Base-by-base conservation (phyloP, 1,139 yeast species). In the Pichia inconspicua region DNA sequence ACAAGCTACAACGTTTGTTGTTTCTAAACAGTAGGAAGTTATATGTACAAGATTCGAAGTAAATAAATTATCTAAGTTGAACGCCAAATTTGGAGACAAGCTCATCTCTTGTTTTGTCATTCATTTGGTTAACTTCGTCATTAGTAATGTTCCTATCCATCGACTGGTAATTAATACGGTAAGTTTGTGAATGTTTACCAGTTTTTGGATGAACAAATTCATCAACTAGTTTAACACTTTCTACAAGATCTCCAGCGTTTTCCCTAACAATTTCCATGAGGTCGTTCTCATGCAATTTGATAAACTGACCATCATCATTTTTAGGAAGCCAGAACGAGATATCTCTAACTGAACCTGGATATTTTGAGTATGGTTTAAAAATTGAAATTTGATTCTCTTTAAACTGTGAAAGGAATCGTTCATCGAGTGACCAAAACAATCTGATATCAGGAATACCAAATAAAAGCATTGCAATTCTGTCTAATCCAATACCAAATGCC, bases 401-500 rank as follows among this genome's bases (percentile, higher is more conserved):
- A 64, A 92, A 92, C 66, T 92, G 99, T 1, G 69, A 66, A 40
- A 74, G 67, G 64, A 92, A 92, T 49, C 97, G 72, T 51, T 79
- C 80, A 66, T 94, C 97, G 41, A 68, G 61, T 1, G 96, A 76
- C 99, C 99, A 92, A 67, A 92, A 87, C 43, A 92, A 70, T 55
- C 99, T 75, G 54, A 92, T 92, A 64, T 92, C 99, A 2, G 97
- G 97, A 45, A 92, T 84, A 25, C 94, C 96, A 68, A 90, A 92
- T 48, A 92, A 72, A 19, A 92, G 70, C 98, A 92, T 92, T 44
- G 98, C 98, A 51, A 92, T 81, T 61, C 99, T 76, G 65, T 92
- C 99, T 46, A 92, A 72, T 0, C 99, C 99, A 48, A 94, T 74
- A 10, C 99, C 99, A 68, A 94, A 92, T 0, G 98, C 99, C 98